phyloP scores from a whole-genome alignment of 2,329 filamentous ascomycete species.

The Fusarium aywerte region DNA sequence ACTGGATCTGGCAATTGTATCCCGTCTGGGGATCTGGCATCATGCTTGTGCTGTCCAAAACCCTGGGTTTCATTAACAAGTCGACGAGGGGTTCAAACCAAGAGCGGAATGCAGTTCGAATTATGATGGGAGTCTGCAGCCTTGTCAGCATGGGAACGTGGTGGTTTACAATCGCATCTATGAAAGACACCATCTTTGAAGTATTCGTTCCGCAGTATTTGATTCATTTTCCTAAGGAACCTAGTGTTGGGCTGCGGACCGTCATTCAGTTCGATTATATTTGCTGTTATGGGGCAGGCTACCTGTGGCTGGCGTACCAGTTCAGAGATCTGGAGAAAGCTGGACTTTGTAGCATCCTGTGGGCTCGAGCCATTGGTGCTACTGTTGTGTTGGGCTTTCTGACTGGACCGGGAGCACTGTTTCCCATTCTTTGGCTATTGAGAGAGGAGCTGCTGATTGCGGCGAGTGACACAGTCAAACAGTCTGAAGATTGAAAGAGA shows the following conservation, averaged over 20 bases:
- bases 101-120: background rate
- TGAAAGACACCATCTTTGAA: constrained; percentile 10
- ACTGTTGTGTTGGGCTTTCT: background rate
- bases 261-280: constrained; percentile 49
- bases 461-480: background rate
- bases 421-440: constrained; percentile 36
- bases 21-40: constrained; percentile 42
- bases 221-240: constrained; percentile 19
- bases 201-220: constrained; percentile 44
- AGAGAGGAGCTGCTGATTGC: constrained; percentile 32
- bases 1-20: constrained; percentile 49
- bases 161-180: constrained; percentile 35
- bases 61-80: background rate
- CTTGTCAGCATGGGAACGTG: constrained; percentile 16
- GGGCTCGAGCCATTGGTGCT: constrained; percentile 1
- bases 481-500: background rate
- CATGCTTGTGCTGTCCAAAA: constrained; percentile 28
- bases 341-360: constrained; percentile 26
- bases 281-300: constrained; percentile 25
- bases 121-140: background rate
- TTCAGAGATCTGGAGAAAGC: constrained; percentile 40
- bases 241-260: constrained; percentile 26
- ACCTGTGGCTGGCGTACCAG: constrained; percentile 42
- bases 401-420: constrained; percentile 29
- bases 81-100: accelerated